Percentiles rank a stretch among this genome's conserved stretches.
phyloP scores from a whole-genome alignment of 75 land plant genomes.

The Cunninghamia lanceolata region DNA sequence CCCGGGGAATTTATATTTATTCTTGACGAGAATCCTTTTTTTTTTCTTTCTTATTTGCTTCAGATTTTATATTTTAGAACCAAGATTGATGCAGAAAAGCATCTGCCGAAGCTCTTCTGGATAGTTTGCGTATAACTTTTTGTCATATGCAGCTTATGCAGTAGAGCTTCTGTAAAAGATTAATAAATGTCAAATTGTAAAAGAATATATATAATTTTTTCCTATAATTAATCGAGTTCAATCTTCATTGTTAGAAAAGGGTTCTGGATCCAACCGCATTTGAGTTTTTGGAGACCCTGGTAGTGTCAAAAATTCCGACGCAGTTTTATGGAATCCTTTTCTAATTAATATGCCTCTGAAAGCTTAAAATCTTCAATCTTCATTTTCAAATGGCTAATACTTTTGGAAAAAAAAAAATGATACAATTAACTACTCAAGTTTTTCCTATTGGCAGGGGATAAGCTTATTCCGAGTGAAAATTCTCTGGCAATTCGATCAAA shows the following conservation, averaged over 20 bases:
- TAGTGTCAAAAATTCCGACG: background rate
- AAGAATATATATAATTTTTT: no score
- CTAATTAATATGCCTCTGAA: background rate
- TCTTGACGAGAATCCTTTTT: no score
- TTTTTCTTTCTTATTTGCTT: background rate
- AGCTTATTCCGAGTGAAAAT: conserved; percentile 85
- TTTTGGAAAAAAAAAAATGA: background rate
- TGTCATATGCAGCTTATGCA: background rate
- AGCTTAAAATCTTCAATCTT: background rate
- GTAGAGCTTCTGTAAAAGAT: background rate
- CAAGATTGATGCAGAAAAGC: background rate
- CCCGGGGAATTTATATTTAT: no score
- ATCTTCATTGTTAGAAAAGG: background rate
- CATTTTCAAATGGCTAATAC: background rate
- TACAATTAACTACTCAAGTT: background rate
- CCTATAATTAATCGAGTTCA: background rate
- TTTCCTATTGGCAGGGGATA: conserved; percentile 74
- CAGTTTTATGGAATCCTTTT: background rate
- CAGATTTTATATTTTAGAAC: background rate
- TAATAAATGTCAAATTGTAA: no score
- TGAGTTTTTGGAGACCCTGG: background rate
- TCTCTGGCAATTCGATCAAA: conserved; percentile 87
- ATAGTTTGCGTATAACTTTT: background rate
- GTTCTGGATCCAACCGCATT: background rate
- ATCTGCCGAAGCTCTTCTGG: background rate